phyloP scores from a whole-genome alignment of 2,329 filamentous ascomycete genomes.

The Colletotrichum shisoi region DNA sequence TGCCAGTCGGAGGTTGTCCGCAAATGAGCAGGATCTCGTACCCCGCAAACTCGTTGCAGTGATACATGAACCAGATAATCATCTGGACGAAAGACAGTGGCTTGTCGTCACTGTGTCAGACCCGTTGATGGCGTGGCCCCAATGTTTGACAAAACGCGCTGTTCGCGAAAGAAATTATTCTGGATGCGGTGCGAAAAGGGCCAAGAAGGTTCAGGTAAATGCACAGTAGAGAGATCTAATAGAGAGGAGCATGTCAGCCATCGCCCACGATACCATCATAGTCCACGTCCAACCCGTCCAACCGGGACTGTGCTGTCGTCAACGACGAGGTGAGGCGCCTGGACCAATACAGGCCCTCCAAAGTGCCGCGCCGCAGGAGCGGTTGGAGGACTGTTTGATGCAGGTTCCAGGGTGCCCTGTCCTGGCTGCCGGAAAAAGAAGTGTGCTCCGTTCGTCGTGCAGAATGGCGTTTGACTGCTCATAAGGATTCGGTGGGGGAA shows the following conservation, averaged over 20 bases:
- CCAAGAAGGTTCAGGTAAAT: neutral
- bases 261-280: neutral
- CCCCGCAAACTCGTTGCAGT: conserved; percentile 15
- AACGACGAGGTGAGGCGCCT: neutral
- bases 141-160: neutral
- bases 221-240: neutral
- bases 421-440: conserved; percentile 20
- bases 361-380: conserved; percentile 1
- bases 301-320: neutral
- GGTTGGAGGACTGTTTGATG: conserved; percentile 5
- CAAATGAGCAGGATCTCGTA: conserved; percentile 9
- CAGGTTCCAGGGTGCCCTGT: neutral
- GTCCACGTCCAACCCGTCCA: neutral
- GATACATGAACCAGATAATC: conserved; percentile 7
- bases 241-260: neutral
- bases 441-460: conserved; percentile 12
- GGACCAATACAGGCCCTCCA: neutral
- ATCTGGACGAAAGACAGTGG: neutral
- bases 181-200: neutral
- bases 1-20: neutral
- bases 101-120: neutral
- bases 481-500: neutral
- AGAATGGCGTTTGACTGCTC: neutral
- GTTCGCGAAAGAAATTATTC: neutral
- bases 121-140: neutral